Conservation (phyloP, 345 rosid species). For the Physaria fendleri region DNA sequence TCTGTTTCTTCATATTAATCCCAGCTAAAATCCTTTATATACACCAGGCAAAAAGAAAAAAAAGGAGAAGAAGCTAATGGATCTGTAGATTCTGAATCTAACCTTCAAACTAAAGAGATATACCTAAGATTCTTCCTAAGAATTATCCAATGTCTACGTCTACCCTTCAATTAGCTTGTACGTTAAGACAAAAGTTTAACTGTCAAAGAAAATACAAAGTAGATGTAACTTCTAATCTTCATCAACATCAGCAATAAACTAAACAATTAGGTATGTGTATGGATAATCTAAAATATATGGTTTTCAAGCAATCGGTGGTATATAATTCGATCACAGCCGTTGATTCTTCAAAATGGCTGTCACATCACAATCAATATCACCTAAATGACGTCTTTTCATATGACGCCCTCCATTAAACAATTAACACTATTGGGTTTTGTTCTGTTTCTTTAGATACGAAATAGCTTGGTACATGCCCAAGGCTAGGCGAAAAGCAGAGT, state of each 20-base stretch:
- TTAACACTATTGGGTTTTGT: background rate
- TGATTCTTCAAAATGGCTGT: conserved; percentile 18
- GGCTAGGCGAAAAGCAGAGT: too few relatives aligned
- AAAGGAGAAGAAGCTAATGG: background rate
- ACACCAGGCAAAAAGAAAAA: background rate
- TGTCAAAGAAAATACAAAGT: conserved; percentile 27
- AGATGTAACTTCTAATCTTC: conserved; percentile 31
- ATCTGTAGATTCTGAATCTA: conserved; percentile 51
- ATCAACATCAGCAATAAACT: conserved; percentile 2
- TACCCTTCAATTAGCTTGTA: conserved; percentile 21
- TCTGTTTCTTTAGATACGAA: too few relatives aligned
- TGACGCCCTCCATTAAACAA: conserved; percentile 14
- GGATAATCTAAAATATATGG: conserved; percentile 26
- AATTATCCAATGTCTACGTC: conserved; percentile 17
- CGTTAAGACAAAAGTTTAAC: conserved; percentile 25
- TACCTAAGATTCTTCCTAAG: conserved; percentile 27
- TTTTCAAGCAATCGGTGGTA: background rate
- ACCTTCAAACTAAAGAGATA: conserved; percentile 41
- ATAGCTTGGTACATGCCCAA: too few relatives aligned
- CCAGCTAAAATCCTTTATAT: conserved; percentile 14
- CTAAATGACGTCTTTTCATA: conserved; percentile 5
- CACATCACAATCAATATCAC: conserved; percentile 18
- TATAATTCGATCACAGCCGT: conserved; percentile 21
- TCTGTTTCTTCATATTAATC: conserved; percentile 41
- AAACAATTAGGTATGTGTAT: background rate